A percentile compares a stretch with the other conserved stretches of the same genome.
phyloP scores from a whole-genome alignment of 1,284 basidiomycete genomes.

The Ceratobasidium sp. region DNA sequence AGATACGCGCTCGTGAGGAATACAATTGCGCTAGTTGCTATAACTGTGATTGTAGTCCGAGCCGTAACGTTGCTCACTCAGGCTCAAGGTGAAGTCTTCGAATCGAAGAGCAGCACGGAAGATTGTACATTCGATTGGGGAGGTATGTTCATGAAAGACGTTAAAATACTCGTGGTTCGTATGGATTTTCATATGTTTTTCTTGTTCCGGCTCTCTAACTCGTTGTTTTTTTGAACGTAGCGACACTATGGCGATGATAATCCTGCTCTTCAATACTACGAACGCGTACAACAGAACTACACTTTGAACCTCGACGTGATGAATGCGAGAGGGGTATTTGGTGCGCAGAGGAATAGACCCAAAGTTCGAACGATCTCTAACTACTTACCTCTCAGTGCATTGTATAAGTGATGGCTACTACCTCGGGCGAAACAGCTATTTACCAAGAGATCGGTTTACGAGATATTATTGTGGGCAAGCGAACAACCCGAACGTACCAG shows the following conservation, averaged over 20 bases:
- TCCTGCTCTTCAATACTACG: not conserved
- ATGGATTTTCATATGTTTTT: not conserved
- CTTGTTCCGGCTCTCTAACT: not conserved
- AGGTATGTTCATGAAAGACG: not conserved
- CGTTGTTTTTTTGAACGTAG: not conserved
- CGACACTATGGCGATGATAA: not conserved
- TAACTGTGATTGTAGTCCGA: conserved; percentile 12
- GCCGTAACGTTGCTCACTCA: conserved; percentile 16
- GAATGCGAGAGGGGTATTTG: not conserved
- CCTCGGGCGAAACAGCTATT: no score
- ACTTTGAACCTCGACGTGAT: not conserved
- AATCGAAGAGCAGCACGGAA: conserved; percentile 16
- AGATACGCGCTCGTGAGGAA: conserved; percentile 14
- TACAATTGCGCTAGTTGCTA: conserved; percentile 5
- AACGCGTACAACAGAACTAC: not conserved
- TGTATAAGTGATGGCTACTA: no score
- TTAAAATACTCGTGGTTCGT: conserved; percentile 27
- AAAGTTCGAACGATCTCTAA: no score
- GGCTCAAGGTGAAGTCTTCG: conserved; percentile 16
- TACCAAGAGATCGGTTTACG: no score
- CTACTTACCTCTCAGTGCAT: no score
- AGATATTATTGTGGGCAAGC: not conserved
- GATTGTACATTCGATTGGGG: conserved; percentile 15
- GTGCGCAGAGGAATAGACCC: not conserved
- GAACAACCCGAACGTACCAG: conserved; percentile 1